Evolutionary conservation across 306 rosid genomes (phyloP).

Genomic region (Mucuna pruriens): DNA sequence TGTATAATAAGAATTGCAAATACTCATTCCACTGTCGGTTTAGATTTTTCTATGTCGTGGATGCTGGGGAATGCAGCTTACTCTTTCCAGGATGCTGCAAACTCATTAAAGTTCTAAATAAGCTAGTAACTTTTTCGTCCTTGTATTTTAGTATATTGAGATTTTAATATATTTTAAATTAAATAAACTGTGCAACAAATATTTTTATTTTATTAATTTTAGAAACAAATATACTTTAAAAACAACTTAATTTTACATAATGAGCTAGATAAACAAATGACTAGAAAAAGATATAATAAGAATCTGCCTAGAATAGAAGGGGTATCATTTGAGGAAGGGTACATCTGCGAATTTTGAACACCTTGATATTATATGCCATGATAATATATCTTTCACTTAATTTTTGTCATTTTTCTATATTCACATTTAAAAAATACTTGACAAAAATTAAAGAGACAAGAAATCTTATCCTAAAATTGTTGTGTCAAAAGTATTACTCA

Average conservation of each 20-base stretch:
- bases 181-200: background rate
- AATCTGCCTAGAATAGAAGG: background rate
- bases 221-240: background rate
- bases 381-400: background rate
- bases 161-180: background rate
- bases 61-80: background rate
- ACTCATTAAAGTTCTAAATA: background rate
- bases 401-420: background rate
- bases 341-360: background rate
- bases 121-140: background rate
- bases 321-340: background rate
- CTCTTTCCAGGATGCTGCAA: background rate
- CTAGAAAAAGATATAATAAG: background rate
- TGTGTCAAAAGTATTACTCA: background rate
- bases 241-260: background rate
- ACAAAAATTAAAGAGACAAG: background rate
- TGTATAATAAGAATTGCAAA: background rate
- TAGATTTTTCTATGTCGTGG: background rate
- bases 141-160: background rate
- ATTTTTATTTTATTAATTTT: background rate
- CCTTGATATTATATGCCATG: background rate
- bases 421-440: background rate
- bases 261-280: background rate
- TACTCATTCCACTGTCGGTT: background rate
- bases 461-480: slow-evolving; percentile 3